A percentile compares a stretch with the other conserved stretches of the same genome.
Evolutionary conservation across 768 basidiomycete species (phyloP).

Genomic region (Sutorius australiensis): DNA sequence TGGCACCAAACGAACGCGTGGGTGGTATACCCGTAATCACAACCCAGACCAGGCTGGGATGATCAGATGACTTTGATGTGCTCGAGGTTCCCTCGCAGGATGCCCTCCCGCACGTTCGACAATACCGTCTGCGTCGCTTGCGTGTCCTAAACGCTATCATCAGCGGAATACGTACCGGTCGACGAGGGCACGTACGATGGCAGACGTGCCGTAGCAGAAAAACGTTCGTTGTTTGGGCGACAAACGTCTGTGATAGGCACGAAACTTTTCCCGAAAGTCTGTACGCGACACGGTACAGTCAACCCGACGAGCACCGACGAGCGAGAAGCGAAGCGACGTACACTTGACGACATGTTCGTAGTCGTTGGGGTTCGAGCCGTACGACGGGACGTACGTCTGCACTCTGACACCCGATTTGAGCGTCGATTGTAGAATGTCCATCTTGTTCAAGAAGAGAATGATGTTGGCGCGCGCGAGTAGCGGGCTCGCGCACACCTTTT

Average conservation of each 20-base stretch:
- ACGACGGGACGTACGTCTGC: slow-evolving; percentile 58
- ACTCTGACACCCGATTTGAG: slow-evolving; percentile 55
- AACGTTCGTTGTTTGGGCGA: slow-evolving; percentile 59
- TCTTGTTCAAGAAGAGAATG: slow-evolving; percentile 81
- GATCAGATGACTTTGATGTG: slow-evolving; percentile 27
- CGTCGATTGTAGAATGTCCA: slow-evolving; percentile 54
- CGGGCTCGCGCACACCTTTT: slow-evolving; percentile 60
- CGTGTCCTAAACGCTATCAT: slow-evolving; percentile 31
- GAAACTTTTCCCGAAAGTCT: slow-evolving; percentile 74
- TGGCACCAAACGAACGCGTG: too few relatives aligned
- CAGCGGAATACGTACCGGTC: too few relatives aligned
- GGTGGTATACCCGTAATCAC: too few relatives aligned
- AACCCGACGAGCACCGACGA: too few relatives aligned
- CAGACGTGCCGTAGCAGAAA: slow-evolving; percentile 67
- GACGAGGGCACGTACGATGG: slow-evolving; percentile 47
- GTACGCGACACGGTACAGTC: background rate
- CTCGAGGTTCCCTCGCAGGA: slow-evolving; percentile 32
- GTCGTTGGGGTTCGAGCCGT: slow-evolving; percentile 56
- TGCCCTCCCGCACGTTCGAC: slow-evolving; percentile 42
- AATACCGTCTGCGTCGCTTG: slow-evolving; percentile 37
- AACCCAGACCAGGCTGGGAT: too few relatives aligned
- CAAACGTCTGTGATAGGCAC: slow-evolving; percentile 52
- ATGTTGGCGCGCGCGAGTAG: slow-evolving; percentile 58
- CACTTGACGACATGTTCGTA: slow-evolving; percentile 58
- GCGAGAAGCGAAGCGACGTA: slow-evolving; percentile 29